These are phyloP conservation scores for Sporisorium scitamineum DNA, from an alignment of 1,284 basidiomycete genomes.

Conservation along the genomic window DNA sequence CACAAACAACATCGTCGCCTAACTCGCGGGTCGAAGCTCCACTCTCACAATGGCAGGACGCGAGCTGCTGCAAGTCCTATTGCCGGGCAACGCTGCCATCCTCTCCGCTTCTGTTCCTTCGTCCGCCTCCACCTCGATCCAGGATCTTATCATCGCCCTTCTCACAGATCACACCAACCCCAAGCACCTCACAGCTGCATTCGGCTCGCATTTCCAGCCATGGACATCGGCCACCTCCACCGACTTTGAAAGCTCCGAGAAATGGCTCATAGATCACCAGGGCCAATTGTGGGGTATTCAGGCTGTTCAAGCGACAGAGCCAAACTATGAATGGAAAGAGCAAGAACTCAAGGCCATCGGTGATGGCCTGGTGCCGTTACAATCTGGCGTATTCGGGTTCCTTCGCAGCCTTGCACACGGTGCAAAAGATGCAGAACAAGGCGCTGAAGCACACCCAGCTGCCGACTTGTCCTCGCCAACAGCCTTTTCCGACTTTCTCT, in stretches of 20 bases:
- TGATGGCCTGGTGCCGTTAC: slow-evolving; percentile 43
- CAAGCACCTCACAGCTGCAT: slow-evolving; percentile 39
- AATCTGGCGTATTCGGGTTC: slow-evolving; percentile 70
- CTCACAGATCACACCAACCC: slow-evolving; percentile 50
- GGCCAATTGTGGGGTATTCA: slow-evolving; percentile 57
- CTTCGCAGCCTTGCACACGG: slow-evolving; percentile 75
- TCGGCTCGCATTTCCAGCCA: slow-evolving; percentile 49
- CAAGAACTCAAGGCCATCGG: slow-evolving; percentile 41
- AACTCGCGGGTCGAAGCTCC: neutral
- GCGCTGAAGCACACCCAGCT: slow-evolving; percentile 84
- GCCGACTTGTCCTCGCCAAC: slow-evolving; percentile 72
- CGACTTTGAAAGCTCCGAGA: slow-evolving; percentile 45
- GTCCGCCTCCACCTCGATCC: slow-evolving; percentile 26
- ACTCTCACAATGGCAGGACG: slow-evolving; percentile 32
- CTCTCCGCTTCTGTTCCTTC: slow-evolving; percentile 51
- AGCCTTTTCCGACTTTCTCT: slow-evolving; percentile 75
- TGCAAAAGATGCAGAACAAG: slow-evolving; percentile 79
- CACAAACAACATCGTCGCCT: neutral
- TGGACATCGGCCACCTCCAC: slow-evolving; percentile 44
- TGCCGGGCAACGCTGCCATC: slow-evolving; percentile 54
- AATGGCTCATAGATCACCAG: slow-evolving; percentile 52
- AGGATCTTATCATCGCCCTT: slow-evolving; percentile 46
- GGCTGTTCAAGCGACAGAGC: slow-evolving; percentile 34
- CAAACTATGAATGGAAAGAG: slow-evolving; percentile 56
- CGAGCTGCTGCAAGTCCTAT: slow-evolving; percentile 54